Conservation (phyloP, 441 rosid species). For the Macaranga tanarius region DNA sequence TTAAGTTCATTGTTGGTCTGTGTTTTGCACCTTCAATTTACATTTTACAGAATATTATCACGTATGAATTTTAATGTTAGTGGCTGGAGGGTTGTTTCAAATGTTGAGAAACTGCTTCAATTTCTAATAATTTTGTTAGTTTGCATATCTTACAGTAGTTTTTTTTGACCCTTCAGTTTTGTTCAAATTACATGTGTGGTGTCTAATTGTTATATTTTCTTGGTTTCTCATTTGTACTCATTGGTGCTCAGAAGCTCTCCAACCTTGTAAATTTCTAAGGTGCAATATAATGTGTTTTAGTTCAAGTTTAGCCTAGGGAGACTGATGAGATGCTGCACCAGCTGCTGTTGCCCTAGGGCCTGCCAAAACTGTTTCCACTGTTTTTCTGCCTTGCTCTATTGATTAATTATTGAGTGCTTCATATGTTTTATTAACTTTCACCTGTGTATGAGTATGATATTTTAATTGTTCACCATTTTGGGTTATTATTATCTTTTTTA, state of each 20-base stretch:
- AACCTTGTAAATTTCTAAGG: neutral
- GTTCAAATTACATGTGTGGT: neutral
- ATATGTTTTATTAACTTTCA: neutral
- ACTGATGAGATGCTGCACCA: neutral
- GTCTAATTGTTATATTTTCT: neutral
- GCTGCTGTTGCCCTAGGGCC: no score
- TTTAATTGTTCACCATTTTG: neutral
- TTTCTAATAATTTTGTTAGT: slow-evolving; percentile 5
- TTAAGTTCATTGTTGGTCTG: neutral
- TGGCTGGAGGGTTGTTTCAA: neutral
- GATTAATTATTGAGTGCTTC: neutral
- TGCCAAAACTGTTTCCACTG: neutral
- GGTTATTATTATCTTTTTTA: neutral
- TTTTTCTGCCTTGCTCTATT: slow-evolving; percentile 1
- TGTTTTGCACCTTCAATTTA: slow-evolving; percentile 1
- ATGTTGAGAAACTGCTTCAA: slow-evolving; percentile 5
- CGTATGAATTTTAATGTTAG: neutral
- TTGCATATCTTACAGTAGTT: neutral
- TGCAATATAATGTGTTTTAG: slow-evolving; percentile 6
- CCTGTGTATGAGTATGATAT: neutral
- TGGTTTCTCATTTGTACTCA: neutral
- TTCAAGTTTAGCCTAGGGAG: neutral
- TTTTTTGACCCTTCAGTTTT: neutral
- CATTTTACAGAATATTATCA: neutral
- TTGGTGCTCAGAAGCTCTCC: neutral